Evolutionary conservation across 2,329 filamentous ascomycete genomes (phyloP), one percentile per base, ranked within the genome.

Genomic region (Verticillium tricorpus): DNA sequence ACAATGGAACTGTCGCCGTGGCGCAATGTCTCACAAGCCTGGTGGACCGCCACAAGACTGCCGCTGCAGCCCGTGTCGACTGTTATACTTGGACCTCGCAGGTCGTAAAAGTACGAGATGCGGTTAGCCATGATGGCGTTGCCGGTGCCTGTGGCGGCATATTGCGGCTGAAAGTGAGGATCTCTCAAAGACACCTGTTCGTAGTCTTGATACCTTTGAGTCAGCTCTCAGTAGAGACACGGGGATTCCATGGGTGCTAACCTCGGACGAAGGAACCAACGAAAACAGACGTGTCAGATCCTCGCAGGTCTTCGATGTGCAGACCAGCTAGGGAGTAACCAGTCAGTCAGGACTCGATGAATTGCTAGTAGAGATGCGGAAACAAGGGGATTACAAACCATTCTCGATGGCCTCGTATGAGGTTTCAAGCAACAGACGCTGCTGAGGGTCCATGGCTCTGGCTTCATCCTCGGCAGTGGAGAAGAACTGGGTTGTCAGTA

Each of bases 11-110:
- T 75, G 56, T 85, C 80, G 2, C 78, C 76, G 25, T 67, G 73
- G 8, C 78, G 72, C 1, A 87, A 70, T 28, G 78, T 80, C 59
- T 83, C 80, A 19, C 78, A 80, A 2, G 82, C 84, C 37, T 82
- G 70, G 66, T 87, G 81, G 3, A 87, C 74, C 0, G 81, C 80
- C 4, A 85, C 79, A 22, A 87, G 73, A 57, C 80, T 82, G 12
- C 79, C 80, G 28, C 83, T 86, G 69, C 85, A 88, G 22, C 82
- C 85, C 1, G 85, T 87, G 59, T 87, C 84, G 15, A 87, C 71
- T 0, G 82, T 85, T 70, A 86, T 77, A 66, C 82, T 84, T 2
- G 84, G 82, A 0, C 85, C 84, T 14, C 77, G 75, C 17, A 86
- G 72, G 65, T 86, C 79, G 69, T 83, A 85, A 62, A 76, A 80